Evolutionary conservation across 2,329 filamentous ascomycete genomes (phyloP).

Genomic region (Venturiaceae sp.): DNA sequence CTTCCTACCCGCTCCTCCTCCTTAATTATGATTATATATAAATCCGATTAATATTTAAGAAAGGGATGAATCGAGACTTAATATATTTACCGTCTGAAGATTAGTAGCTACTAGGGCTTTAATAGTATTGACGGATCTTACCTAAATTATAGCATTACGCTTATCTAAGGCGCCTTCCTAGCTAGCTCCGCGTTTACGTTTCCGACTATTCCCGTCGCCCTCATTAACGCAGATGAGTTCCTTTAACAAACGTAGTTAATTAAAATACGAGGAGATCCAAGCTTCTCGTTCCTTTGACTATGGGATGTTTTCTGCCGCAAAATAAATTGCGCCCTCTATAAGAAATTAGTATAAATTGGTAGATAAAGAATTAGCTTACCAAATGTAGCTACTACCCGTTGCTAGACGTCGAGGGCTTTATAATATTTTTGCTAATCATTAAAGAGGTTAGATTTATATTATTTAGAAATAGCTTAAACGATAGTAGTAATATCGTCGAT

Average conservation of each 20-base stretch:
- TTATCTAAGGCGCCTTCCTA: neutral
- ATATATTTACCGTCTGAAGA: neutral
- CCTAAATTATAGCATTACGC: neutral
- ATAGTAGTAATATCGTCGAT: neutral
- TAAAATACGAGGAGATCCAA: neutral
- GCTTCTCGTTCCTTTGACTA: neutral
- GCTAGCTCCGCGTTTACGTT: neutral
- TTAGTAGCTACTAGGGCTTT: neutral
- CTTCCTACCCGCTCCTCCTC: no score
- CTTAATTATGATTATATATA: no score
- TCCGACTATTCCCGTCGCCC: neutral
- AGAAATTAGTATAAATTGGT: neutral
- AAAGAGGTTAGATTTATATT: neutral
- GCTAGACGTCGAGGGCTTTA: neutral
- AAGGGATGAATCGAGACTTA: no score
- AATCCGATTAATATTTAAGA: no score
- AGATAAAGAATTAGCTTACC: neutral
- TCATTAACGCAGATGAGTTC: neutral
- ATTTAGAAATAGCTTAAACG: neutral
- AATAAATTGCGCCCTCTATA: neutral
- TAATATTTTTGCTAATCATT: neutral
- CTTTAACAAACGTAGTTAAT: neutral
- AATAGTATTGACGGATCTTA: neutral
- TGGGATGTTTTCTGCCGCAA: neutral
- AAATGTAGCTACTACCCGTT: neutral